Evolutionary conservation across 306 rosid species (phyloP).

Genomic region (Vigna nakashimae): DNA sequence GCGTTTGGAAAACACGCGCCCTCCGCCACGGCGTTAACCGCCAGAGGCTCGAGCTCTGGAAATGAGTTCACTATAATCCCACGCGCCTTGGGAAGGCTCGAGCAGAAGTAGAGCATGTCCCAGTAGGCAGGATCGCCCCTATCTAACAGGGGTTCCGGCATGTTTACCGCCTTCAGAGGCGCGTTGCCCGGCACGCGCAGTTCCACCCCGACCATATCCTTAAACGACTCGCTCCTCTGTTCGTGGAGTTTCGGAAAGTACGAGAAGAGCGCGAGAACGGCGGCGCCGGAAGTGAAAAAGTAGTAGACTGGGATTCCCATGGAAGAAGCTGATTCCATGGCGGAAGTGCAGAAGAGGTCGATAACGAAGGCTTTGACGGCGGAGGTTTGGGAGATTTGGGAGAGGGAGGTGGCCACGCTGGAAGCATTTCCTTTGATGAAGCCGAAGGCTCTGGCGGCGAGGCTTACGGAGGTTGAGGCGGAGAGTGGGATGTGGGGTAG

Average conservation of each 20-base stretch:
- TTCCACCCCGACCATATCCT: conserved; percentile 31
- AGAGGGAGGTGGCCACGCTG: conserved; percentile 23
- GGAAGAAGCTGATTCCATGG: neutral
- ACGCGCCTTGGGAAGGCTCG: neutral
- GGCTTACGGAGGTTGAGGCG: neutral
- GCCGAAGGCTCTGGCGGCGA: neutral
- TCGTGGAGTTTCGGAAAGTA: conserved; percentile 38
- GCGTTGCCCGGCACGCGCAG: conserved; percentile 35
- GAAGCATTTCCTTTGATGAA: conserved; percentile 27
- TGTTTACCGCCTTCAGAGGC: conserved; percentile 13
- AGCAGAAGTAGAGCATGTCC: conserved; percentile 43
- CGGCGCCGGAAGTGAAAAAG: conserved; percentile 47
- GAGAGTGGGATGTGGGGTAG: neutral
- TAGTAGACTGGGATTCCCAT: conserved; percentile 45
- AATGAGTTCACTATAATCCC: conserved; percentile 45
- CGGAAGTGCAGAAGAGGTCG: conserved; percentile 43
- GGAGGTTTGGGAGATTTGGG: neutral
- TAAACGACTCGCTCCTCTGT: neutral
- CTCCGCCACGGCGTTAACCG: conserved; percentile 34
- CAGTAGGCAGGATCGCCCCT: conserved; percentile 36
- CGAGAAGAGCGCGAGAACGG: conserved; percentile 2
- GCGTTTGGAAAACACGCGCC: conserved; percentile 32
- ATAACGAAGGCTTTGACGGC: conserved; percentile 18
- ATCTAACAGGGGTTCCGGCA: conserved; percentile 38
- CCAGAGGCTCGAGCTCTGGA: conserved; percentile 13